These are phyloP conservation scores for Stagonosporopsis rhizophila DNA, from an alignment of 2,329 filamentous ascomycete species.

Conservation along the genomic window DNA sequence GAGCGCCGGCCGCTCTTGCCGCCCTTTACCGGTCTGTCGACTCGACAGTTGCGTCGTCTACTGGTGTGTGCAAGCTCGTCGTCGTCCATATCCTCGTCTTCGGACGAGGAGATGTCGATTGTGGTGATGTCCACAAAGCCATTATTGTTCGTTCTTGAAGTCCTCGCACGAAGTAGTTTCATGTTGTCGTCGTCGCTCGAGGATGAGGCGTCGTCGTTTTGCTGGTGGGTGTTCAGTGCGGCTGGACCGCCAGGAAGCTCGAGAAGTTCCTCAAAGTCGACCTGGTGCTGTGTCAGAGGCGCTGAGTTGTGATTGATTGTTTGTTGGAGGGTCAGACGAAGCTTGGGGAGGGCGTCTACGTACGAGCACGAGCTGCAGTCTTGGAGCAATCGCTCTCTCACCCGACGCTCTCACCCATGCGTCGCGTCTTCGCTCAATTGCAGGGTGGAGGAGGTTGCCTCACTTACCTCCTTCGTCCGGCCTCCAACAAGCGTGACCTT, in stretches of 20 bases:
- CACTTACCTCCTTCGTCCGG: constrained; percentile 52
- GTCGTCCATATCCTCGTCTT: constrained; percentile 28
- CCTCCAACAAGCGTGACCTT: constrained; percentile 53
- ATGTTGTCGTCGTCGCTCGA: constrained; percentile 29
- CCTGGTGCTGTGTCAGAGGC: constrained; percentile 41
- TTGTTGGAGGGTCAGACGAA: not conserved
- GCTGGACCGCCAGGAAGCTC: constrained; percentile 55
- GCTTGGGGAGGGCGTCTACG: not conserved
- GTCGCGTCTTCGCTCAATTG: not conserved
- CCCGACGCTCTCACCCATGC: constrained; percentile 7
- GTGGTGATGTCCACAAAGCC: constrained; percentile 42
- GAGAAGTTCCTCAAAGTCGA: constrained; percentile 55
- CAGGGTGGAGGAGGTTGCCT: not conserved
- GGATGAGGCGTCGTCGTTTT: constrained; percentile 27
- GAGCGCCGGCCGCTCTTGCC: constrained; percentile 10
- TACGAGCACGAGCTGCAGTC: not conserved
- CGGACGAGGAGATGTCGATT: constrained; percentile 40
- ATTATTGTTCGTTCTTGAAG: constrained; percentile 20
- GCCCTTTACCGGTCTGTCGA: not conserved
- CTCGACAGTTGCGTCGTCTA: constrained; percentile 27
- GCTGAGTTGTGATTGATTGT: not conserved
- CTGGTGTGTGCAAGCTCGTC: constrained; percentile 29
- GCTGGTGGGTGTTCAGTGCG: constrained; percentile 54
- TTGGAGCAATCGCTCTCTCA: not conserved
- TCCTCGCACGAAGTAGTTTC: constrained; percentile 31